Base-by-base conservation (phyloP, 306 rosid species). In the Cucumis cinereus region DNA sequence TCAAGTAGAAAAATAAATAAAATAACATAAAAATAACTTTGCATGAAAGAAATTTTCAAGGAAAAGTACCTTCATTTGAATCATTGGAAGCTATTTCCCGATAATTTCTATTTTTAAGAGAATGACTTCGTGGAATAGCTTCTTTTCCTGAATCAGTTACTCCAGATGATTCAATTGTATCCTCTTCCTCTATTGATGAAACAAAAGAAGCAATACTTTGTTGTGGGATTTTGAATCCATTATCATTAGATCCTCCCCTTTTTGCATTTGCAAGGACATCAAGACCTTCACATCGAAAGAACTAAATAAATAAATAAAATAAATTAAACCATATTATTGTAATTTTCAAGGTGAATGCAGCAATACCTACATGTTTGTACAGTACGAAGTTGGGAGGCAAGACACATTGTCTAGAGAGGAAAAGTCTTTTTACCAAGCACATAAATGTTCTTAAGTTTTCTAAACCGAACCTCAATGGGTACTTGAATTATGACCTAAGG, bases 231-330 rank as follows among this genome's bases (percentile, higher is more conserved):
- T 92, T 94, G 88, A 94, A 94, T 47, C 87, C 88, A 59, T 77
- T 85, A 23, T 84, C 89, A 71, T 82, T 86, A 79, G 91, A 78
- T 69, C 64, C 93, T n/a, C 77, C 96, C 24, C 96, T 86, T 76
- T 90, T 94, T 19, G 88, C 91, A 76, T 28, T 88, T 20, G 97
- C 98, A 28, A 94, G 93, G 47, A 85, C 78, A 86, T 94, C 98
- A 59, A 94, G 92, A 77, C 98, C 98, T 94, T 76, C 83, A 14
- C 54, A 81, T 63, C 52, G 73, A 58, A 68, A 10, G 35, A 30
- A 30, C 4, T 30, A 30, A 30, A 30, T 30, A 30, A 30, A 30
- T 30, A 2, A 60, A 59, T 57, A 6, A 66, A 72, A 78, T 4
- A 38, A 3, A 26, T 56, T 19, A 58, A 76, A 69, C 76, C 16